phyloP scores from a whole-genome alignment of 2,329 filamentous ascomycete genomes.

The Xylariaceae sp. region DNA sequence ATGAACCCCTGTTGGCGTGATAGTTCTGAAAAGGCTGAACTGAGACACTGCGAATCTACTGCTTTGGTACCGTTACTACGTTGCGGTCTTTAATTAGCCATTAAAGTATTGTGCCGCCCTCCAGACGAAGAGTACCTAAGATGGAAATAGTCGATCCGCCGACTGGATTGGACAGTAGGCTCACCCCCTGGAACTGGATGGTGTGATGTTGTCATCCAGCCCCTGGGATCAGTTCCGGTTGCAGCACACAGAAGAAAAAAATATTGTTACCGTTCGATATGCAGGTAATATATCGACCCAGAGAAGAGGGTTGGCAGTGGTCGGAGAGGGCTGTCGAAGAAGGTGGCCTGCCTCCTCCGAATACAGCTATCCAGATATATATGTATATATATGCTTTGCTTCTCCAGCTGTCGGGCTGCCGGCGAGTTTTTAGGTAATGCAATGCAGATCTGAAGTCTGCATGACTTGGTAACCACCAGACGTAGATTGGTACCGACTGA shows the following conservation, averaged over 20 bases:
- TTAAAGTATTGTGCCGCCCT: slow-evolving; percentile 4
- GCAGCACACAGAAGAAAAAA: no score
- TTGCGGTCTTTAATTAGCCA: slow-evolving; percentile 18
- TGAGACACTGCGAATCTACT: slow-evolving; percentile 18
- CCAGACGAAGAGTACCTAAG: no score
- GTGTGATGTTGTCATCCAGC: slow-evolving; percentile 10
- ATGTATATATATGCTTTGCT: slow-evolving; percentile 22
- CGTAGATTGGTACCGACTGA: slow-evolving; percentile 15
- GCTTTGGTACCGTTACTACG: no score
- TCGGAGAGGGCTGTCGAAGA: slow-evolving; percentile 8
- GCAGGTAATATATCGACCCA: no score
- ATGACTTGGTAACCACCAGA: slow-evolving; percentile 26
- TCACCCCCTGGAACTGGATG: background rate
- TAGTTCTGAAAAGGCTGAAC: slow-evolving; percentile 34
- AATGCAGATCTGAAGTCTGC: slow-evolving; percentile 29
- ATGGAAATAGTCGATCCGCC: background rate
- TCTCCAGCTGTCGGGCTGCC: slow-evolving; percentile 2
- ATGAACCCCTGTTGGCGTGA: slow-evolving; percentile 10
- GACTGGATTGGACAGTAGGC: background rate
- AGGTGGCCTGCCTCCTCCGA: slow-evolving; percentile 13
- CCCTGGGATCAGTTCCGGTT: no score
- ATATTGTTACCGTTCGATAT: no score
- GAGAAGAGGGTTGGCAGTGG: no score
- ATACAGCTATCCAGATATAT: slow-evolving; percentile 16
- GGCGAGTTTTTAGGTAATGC: slow-evolving; percentile 14